A percentile compares a stretch with the other conserved stretches of the same genome.
phyloP scores from a whole-genome alignment of 805 yeast species.

The Wickerhamiella australiensis region DNA sequence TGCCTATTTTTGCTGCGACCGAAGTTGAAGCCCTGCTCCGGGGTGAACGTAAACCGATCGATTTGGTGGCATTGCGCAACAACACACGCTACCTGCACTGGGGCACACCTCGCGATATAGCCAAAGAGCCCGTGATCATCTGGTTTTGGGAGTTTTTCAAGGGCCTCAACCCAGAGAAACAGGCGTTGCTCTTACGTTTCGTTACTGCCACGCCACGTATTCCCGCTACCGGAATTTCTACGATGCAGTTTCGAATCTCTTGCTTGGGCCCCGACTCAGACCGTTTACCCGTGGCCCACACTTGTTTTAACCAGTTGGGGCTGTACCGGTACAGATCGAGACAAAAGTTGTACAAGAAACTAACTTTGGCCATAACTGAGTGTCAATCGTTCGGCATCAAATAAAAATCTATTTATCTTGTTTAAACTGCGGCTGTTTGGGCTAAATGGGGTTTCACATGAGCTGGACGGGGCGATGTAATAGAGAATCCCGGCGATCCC shows the following conservation, averaged over 20 bases:
- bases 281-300: conserved; percentile 75
- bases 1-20: conserved; percentile 66
- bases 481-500: too few species aligned
- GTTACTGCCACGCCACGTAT: conserved; percentile 85
- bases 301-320: conserved; percentile 86
- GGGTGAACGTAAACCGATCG: conserved; percentile 63
- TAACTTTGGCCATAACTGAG: conserved; percentile 59
- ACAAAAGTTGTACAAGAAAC: conserved; percentile 44
- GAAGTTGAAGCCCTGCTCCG: conserved; percentile 71
- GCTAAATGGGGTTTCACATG: too few species aligned
- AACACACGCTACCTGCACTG: conserved; percentile 69
- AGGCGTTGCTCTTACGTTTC: conserved; percentile 55
- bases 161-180: conserved; percentile 35
- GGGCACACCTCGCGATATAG: conserved; percentile 29
- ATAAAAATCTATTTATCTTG: conserved; percentile 27
- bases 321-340: conserved; percentile 50
- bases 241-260: conserved; percentile 60
- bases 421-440: too few species aligned
- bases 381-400: conserved; percentile 80
- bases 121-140: conserved; percentile 32
- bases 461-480: too few species aligned
- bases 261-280: conserved; percentile 37
- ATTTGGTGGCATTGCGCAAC: conserved; percentile 51
- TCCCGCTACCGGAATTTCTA: conserved; percentile 84
- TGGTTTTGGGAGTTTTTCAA: conserved; percentile 87